These are phyloP conservation scores for Chalciporus chontae DNA, from an alignment of 768 basidiomycete species.

Conservation along the genomic window DNA sequence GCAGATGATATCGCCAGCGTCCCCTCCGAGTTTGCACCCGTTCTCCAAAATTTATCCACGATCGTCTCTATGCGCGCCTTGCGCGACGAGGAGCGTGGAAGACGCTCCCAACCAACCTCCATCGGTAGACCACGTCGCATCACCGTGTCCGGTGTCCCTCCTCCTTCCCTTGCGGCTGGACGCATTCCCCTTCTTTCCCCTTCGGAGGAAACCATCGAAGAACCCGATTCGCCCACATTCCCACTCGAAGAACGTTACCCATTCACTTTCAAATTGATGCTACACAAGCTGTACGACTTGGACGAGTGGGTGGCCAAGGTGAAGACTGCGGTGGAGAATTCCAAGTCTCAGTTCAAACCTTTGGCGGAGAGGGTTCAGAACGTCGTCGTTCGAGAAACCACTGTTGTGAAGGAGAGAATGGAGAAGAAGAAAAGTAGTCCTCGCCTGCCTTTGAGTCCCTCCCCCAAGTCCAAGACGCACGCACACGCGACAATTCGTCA, in stretches of 20 bases:
- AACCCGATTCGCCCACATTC: constrained; percentile 37
- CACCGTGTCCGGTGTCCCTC: constrained; percentile 18
- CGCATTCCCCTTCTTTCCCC: constrained; percentile 7
- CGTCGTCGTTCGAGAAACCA: constrained; percentile 5
- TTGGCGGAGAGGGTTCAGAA: constrained; percentile 38
- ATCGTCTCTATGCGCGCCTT: constrained; percentile 33
- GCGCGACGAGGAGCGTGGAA: constrained; percentile 21
- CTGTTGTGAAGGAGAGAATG: constrained; percentile 12
- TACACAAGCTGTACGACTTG: constrained; percentile 59
- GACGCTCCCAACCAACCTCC: constrained; percentile 1
- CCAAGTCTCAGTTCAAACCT: constrained; percentile 55
- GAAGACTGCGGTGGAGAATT: constrained; percentile 48
- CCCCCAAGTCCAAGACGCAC: constrained; percentile 13
- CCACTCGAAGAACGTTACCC: constrained; percentile 41
- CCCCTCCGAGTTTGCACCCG: constrained; percentile 26
- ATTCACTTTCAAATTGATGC: constrained; percentile 66
- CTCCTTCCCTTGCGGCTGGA: background rate
- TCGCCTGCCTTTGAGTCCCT: constrained; percentile 27
- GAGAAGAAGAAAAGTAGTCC: constrained; percentile 15
- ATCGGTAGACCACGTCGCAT: constrained; percentile 19
- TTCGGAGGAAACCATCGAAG: constrained; percentile 19
- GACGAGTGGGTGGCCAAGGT: constrained; percentile 59
- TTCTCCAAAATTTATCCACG: constrained; percentile 37
- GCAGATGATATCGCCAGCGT: constrained; percentile 31
- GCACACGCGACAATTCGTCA: background rate